A percentile compares a stretch with the other conserved stretches of the same genome.
phyloP scores from a whole-genome alignment of 2,329 filamentous ascomycete species.

The Bipolaris sorokiniana region DNA sequence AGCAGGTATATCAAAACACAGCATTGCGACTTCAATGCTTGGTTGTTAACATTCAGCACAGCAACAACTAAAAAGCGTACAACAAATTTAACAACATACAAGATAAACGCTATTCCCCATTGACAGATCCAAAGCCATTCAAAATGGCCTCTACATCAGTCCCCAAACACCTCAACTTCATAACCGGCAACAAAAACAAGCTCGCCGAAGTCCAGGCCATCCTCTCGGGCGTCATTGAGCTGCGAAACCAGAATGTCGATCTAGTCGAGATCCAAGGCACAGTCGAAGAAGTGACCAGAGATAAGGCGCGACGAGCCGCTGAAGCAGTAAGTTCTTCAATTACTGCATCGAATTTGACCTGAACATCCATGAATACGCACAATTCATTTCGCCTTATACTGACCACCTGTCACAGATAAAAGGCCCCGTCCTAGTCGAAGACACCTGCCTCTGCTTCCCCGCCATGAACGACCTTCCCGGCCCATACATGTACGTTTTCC shows the following conservation, averaged over 20 bases:
- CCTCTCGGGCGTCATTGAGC: conserved; percentile 70
- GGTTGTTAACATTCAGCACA: neutral
- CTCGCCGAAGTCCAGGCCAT: conserved; percentile 85
- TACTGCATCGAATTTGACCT: neutral
- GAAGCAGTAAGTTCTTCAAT: conserved; percentile 64
- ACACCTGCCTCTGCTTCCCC: conserved; percentile 92
- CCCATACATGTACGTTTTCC: conserved; percentile 82
- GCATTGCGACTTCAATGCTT: neutral
- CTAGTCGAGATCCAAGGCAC: conserved; percentile 90
- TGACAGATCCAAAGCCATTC: neutral
- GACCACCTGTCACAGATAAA: too few relatives aligned
- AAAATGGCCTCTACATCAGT: conserved; percentile 25
- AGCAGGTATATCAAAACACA: neutral
- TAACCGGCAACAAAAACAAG: conserved; percentile 96
- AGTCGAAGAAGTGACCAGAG: conserved; percentile 86
- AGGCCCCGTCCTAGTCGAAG: conserved; percentile 91
- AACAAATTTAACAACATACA: neutral
- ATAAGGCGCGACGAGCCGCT: conserved; percentile 85
- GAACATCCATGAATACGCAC: too few relatives aligned
- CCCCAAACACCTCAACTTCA: conserved; percentile 77
- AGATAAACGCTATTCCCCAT: neutral
- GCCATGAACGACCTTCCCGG: conserved; percentile 90
- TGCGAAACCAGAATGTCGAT: conserved; percentile 78
- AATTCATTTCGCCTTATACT: too few relatives aligned
- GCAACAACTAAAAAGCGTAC: neutral